Conservation (phyloP, 1,284 basidiomycete species). For the Anthracocystis walkeri region DNA sequence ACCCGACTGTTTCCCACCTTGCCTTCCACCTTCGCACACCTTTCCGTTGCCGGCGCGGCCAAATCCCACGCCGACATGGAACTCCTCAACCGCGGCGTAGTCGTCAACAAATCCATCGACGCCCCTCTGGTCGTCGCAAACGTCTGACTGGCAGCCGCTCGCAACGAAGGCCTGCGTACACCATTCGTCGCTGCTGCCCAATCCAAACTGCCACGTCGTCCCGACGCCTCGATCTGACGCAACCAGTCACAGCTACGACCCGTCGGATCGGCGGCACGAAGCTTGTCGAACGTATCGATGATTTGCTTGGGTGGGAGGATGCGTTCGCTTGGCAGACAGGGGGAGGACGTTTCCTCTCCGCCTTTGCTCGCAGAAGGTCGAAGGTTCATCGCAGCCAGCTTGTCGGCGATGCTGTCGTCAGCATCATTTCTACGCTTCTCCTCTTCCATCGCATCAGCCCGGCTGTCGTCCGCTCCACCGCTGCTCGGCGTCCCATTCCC, state of each 20-base stretch:
- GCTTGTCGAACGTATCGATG: slow-evolving; percentile 49
- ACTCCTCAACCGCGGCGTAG: slow-evolving; percentile 7
- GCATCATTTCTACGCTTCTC: background rate
- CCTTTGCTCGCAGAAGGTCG: background rate
- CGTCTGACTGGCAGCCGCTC: slow-evolving; percentile 14
- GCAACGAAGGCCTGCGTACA: slow-evolving; percentile 1
- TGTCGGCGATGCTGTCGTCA: background rate
- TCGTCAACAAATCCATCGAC: background rate
- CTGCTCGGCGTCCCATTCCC: background rate
- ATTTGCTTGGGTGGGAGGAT: slow-evolving; percentile 57
- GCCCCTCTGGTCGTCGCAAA: slow-evolving; percentile 9
- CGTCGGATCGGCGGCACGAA: slow-evolving; percentile 30
- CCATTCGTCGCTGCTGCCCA: slow-evolving; percentile 2
- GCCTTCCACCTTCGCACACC: background rate
- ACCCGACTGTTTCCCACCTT: background rate
- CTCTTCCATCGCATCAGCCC: background rate
- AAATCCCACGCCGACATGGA: slow-evolving; percentile 24
- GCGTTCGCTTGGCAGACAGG: slow-evolving; percentile 28
- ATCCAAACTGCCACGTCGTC: slow-evolving; percentile 21
- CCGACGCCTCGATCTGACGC: slow-evolving; percentile 16
- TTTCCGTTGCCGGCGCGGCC: background rate
- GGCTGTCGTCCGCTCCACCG: background rate
- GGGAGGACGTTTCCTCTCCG: background rate
- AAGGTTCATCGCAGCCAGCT: background rate
- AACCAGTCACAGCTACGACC: slow-evolving; percentile 32